Conservation (phyloP, 1,284 basidiomycete species). For the Ceratorhiza oryzae-sativae region DNA sequence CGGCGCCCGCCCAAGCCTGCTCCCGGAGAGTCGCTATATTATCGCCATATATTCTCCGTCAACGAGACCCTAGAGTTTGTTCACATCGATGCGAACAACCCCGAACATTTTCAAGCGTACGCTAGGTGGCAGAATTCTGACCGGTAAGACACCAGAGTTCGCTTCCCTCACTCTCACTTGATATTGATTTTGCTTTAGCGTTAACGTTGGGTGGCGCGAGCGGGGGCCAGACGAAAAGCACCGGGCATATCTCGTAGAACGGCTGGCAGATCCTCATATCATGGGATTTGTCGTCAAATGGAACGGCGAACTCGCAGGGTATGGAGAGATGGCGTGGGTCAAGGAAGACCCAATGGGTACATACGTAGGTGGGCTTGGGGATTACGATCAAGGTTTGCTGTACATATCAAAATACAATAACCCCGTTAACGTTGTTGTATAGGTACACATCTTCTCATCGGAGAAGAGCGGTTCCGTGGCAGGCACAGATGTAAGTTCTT, state of each 20-base stretch:
- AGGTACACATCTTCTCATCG: slow-evolving; percentile 57
- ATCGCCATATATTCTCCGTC: slow-evolving; percentile 57
- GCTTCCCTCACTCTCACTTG: background rate
- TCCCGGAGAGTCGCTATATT: slow-evolving; percentile 58
- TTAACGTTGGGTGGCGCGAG: slow-evolving; percentile 62
- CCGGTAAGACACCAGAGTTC: slow-evolving; percentile 44
- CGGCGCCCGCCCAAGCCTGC: slow-evolving; percentile 62
- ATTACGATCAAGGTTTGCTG: slow-evolving; percentile 59
- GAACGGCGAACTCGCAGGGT: slow-evolving; percentile 63
- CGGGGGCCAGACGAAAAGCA: slow-evolving; percentile 60
- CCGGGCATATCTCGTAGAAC: slow-evolving; percentile 54
- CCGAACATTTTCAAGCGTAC: slow-evolving; percentile 57
- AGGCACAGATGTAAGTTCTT: slow-evolving; percentile 52
- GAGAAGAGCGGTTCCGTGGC: slow-evolving; percentile 60
- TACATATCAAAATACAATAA: background rate
- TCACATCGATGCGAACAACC: slow-evolving; percentile 55
- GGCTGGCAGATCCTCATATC: slow-evolving; percentile 55
- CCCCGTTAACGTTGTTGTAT: no score
- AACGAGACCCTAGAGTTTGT: slow-evolving; percentile 56
- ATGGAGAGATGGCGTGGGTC: slow-evolving; percentile 60
- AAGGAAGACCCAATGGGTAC: slow-evolving; percentile 53
- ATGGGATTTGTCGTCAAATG: slow-evolving; percentile 60
- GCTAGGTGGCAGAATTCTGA: slow-evolving; percentile 63
- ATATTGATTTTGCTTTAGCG: slow-evolving; percentile 41
- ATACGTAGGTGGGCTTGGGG: slow-evolving; percentile 50